Base-by-base conservation (phyloP, 805 yeast species). In the Ogataea paradorogensis region DNA sequence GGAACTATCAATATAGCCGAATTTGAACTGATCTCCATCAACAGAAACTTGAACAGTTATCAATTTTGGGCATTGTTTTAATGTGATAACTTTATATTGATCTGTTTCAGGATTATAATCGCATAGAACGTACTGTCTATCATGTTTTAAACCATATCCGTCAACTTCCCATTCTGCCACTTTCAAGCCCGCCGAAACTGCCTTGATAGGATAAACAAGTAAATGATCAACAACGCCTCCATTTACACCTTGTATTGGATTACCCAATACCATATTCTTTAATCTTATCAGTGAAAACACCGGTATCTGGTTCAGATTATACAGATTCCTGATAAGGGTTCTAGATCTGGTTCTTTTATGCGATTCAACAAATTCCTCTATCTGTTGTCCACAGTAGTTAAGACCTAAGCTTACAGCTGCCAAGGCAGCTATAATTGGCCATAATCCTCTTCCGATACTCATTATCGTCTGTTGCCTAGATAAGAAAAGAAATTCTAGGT, bases 121-220 rank as follows among this genome's bases (percentile, higher is more conserved):
- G 3, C 58, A 49, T 24, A 61, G 29, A 38, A 47, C 42, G 30
- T 48, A 61, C 40, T 55, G 58, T 36, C 64, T 47, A 36, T 61
- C 63, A 25, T 54, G 52, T 35, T 44, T 48, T 22, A 61, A 47
- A 1, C 65, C 65, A 35, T 51, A 55, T n/a, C 40, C 37, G 24
- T 47, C 51, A 13, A 58, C 31, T 13, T 44, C 47, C 64, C 65
- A 61, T 29, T 52, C 38, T 8, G 43, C 45, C 7, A 55, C 58
- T 15, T 41, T 45, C 13, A 58, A 21, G 3, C 63, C 64, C 9
- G 33, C 50, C 11, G 54, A 43, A 5, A 51, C 53, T 3, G 61
- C 50, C 33, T 61, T 61, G 33, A 61, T 55, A 1, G 65, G 65
- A 35, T 58, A 61, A 4, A 61, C 42, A 4, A 54, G 38, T 40